Percentiles rank a stretch among this genome's conserved stretches.
These are phyloP conservation scores for Colletotrichum higginsianum DNA, from an alignment of 2,329 filamentous ascomycete species.

Conservation along the genomic window DNA sequence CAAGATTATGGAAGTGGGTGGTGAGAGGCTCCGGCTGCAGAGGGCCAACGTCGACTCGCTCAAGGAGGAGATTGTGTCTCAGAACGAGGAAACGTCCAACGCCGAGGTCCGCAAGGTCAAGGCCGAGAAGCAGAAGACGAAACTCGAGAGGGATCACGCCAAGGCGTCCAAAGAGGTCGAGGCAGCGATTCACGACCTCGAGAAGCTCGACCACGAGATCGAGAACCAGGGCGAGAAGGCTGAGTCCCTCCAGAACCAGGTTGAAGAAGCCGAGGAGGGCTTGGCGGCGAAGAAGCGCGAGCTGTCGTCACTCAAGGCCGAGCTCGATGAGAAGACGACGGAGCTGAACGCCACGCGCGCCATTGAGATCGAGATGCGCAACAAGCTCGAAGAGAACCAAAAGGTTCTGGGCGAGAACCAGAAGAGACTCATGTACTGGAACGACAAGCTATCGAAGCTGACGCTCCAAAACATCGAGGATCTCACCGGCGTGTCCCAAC, in stretches of 20 bases:
- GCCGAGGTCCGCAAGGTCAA: constrained; percentile 92
- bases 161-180: constrained; percentile 87
- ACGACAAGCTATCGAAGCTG: constrained; percentile 90
- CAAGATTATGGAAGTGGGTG: constrained; percentile 98
- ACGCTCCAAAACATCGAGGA: constrained; percentile 85
- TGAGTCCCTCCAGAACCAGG: constrained; percentile 78
- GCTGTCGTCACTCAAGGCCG: constrained; percentile 82
- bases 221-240: constrained; percentile 82
- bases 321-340: constrained; percentile 87
- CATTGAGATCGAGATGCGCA: constrained; percentile 96
- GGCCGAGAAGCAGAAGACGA: constrained; percentile 90
- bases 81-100: constrained; percentile 86
- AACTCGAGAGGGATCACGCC: constrained; percentile 86
- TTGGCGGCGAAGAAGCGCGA: constrained; percentile 86
- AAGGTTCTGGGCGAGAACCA: constrained; percentile 91
- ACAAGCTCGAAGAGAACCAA: constrained; percentile 96
- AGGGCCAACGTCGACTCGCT: constrained; percentile 91
- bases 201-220: constrained; percentile 84
- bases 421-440: constrained; percentile 87
- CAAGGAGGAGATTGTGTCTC: constrained; percentile 86
- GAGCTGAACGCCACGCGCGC: constrained; percentile 92
- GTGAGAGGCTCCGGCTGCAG: constrained; percentile 91
- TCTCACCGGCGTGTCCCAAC: constrained; percentile 61
- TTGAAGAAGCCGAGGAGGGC: constrained; percentile 86
- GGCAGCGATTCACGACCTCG: constrained; percentile 78